Evolutionary conservation across 768 basidiomycete genomes (phyloP).

Genomic region (Boletus coccyginus): DNA sequence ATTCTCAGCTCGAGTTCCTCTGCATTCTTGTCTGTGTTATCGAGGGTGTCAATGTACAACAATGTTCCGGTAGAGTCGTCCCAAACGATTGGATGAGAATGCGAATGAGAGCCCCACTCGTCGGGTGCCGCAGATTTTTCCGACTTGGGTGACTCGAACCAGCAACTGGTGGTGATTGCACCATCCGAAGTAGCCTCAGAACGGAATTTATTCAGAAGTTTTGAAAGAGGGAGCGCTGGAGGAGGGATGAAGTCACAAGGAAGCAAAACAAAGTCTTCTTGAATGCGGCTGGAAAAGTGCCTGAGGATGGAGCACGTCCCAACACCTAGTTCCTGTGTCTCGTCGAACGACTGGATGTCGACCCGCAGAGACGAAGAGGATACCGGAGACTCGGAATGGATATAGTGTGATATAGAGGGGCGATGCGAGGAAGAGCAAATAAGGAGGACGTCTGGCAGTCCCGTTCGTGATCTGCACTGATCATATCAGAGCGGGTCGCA

Average conservation of each 20-base stretch:
- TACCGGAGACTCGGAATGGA: constrained; percentile 72
- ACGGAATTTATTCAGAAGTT: constrained; percentile 80
- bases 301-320: constrained; percentile 77
- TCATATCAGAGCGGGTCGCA: constrained; percentile 27
- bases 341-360: constrained; percentile 79
- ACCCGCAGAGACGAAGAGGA: constrained; percentile 62
- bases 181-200: constrained; percentile 63
- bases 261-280: constrained; percentile 83
- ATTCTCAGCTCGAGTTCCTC: constrained; percentile 76
- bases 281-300: constrained; percentile 73
- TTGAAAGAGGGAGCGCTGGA: constrained; percentile 61
- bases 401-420: constrained; percentile 74
- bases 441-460: constrained; percentile 69
- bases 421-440: constrained; percentile 82
- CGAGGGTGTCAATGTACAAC: constrained; percentile 68
- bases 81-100: constrained; percentile 59
- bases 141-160: constrained; percentile 49
- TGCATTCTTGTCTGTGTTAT: constrained; percentile 62
- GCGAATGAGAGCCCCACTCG: constrained; percentile 58
- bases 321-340: constrained; percentile 58
- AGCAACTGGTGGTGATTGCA: constrained; percentile 63
- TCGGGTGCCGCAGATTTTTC: constrained; percentile 59
- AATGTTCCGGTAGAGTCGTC: constrained; percentile 64
- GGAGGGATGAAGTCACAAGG: constrained; percentile 92
- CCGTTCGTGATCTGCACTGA: constrained; percentile 7